A percentile compares a stretch with the other conserved stretches of the same genome.
Conservation (phyloP, 1,139 yeast species). For the Sugiyamaella xylanicola region DNA sequence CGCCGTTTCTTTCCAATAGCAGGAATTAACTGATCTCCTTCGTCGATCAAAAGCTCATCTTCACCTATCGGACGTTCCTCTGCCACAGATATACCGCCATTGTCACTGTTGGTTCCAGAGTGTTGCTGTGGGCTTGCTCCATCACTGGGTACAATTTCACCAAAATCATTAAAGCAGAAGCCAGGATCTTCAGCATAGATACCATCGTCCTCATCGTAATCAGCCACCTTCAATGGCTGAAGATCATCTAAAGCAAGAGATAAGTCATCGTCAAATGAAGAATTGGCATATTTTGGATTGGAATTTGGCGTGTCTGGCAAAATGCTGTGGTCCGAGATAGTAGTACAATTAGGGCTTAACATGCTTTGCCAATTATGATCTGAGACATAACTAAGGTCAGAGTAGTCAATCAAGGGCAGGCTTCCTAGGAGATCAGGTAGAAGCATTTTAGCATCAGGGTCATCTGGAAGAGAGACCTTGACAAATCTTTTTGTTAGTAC, state of each 20-base stretch:
- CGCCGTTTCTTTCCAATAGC: neutral
- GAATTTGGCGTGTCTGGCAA: neutral
- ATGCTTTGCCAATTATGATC: neutral
- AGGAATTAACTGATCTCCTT: neutral
- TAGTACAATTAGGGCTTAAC: neutral
- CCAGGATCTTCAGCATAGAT: conserved; percentile 13
- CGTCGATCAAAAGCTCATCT: neutral
- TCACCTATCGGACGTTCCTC: too few species aligned
- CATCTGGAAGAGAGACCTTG: neutral
- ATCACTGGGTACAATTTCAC: conserved; percentile 11
- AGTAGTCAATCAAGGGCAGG: conserved; percentile 1
- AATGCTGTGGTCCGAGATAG: too few species aligned
- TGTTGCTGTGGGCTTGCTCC: neutral
- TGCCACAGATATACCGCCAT: neutral
- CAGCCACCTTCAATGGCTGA: neutral
- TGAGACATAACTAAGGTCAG: neutral
- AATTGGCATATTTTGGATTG: neutral
- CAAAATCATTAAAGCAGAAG: conserved; percentile 14
- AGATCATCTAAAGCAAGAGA: neutral
- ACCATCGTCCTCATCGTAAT: conserved; percentile 9
- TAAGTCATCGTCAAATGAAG: neutral
- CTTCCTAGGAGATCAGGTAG: conserved; percentile 4
- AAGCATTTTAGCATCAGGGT: neutral
- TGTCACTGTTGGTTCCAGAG: neutral
- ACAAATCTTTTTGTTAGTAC: neutral